Evolutionary conservation across 2,329 filamentous ascomycete genomes (phyloP).

Genomic region (Colletotrichum noveboracense): DNA sequence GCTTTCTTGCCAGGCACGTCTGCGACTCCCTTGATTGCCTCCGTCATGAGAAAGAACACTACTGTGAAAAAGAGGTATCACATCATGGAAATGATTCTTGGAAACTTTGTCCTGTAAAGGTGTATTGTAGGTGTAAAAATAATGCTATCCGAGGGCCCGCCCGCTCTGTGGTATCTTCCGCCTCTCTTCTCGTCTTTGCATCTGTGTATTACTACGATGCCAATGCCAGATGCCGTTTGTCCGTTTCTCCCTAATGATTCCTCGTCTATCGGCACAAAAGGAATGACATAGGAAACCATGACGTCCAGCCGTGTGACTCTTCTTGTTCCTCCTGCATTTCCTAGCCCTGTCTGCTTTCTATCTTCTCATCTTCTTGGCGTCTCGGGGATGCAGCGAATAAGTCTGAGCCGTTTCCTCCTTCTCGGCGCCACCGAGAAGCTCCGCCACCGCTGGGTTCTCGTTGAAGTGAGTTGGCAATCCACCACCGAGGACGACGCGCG

Average conservation of each 20-base stretch:
- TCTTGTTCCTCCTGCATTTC: not conserved
- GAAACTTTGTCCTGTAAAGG: not conserved
- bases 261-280: not conserved
- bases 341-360: not conserved
- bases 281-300: not conserved
- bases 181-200: not conserved
- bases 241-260: not conserved
- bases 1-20: not conserved
- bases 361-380: conserved; percentile 13
- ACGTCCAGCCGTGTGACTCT: not conserved
- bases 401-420: conserved; percentile 29
- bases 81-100: not conserved
- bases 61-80: not conserved
- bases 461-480: conserved; percentile 46
- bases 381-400: not conserved
- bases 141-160: not conserved
- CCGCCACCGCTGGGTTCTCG: conserved; percentile 42
- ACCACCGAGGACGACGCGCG: conserved; percentile 53
- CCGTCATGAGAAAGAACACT: too few relatives aligned
- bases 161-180: conserved; percentile 15
- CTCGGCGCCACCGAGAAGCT: conserved; percentile 36
- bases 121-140: not conserved
- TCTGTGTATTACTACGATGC: not conserved
- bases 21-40: not conserved
- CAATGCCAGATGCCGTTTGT: not conserved